Percentiles rank a stretch among this genome's conserved stretches.
These are phyloP conservation scores for Darksidea phi DNA, from an alignment of 495 filamentous ascomycete species.

Conservation along the genomic window DNA sequence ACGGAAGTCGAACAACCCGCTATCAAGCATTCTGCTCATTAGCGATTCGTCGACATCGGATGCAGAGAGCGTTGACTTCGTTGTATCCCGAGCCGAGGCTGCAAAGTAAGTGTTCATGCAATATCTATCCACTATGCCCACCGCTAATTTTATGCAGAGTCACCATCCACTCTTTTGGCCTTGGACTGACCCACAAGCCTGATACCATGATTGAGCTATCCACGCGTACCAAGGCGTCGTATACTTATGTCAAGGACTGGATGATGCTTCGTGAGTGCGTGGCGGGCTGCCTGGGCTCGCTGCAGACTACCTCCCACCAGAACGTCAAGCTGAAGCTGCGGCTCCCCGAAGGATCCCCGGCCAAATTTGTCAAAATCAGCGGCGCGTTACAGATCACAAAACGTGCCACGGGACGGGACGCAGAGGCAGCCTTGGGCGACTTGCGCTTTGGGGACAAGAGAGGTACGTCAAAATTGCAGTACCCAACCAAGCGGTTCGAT, in stretches of 20 bases:
- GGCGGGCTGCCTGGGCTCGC: conserved; percentile 88
- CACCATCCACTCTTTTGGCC: conserved; percentile 92
- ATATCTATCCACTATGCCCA: background rate
- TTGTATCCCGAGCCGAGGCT: conserved; percentile 94
- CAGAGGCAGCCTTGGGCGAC: conserved; percentile 90
- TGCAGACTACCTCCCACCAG: conserved; percentile 96
- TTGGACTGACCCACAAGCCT: conserved; percentile 96
- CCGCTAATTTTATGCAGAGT: conserved; percentile 57
- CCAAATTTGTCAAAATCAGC: conserved; percentile 98
- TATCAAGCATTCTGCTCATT: conserved; percentile 94
- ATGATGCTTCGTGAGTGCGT: conserved; percentile 99
- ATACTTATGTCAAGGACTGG: conserved; percentile 99
- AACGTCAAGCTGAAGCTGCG: conserved; percentile 96
- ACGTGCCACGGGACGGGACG: conserved; percentile 93
- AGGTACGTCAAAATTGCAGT: conserved; percentile 43
- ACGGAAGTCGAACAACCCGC: conserved; percentile 90
- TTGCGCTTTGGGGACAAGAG: conserved; percentile 96
- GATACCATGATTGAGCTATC: conserved; percentile 98
- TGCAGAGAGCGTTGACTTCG: conserved; percentile 94
- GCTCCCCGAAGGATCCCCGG: conserved; percentile 92
- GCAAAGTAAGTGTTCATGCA: conserved; percentile 68
- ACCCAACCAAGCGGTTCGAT: background rate
- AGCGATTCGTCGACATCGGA: conserved; percentile 99
- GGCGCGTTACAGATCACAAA: conserved; percentile 96
- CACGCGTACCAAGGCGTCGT: conserved; percentile 91